Conservation (phyloP, 2,329 filamentous ascomycete species). For the Claviceps arundinis region DNA sequence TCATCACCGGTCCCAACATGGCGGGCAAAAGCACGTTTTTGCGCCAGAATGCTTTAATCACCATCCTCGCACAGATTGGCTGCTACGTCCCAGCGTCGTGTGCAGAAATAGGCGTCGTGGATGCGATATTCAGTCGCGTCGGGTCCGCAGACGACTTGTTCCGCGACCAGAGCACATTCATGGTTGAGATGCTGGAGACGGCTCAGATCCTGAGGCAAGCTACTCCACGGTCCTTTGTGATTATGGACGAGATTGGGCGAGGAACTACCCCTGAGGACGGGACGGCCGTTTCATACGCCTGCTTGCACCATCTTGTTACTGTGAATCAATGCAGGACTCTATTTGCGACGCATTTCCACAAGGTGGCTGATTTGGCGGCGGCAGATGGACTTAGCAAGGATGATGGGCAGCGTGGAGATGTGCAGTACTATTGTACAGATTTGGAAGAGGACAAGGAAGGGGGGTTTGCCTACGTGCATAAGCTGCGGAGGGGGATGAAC, state of each 20-base stretch:
- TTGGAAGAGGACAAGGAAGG: constrained; percentile 58
- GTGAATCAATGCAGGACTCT: constrained; percentile 67
- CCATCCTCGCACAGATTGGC: constrained; percentile 82
- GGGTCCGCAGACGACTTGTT: constrained; percentile 94
- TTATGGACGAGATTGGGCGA: constrained; percentile 96
- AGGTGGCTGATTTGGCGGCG: constrained; percentile 61
- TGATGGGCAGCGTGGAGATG: constrained; percentile 19
- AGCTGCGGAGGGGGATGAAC: constrained; percentile 69
- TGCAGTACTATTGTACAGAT: constrained; percentile 81
- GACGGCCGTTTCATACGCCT: constrained; percentile 78
- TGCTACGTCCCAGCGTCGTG: constrained; percentile 84
- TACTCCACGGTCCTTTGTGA: constrained; percentile 74
- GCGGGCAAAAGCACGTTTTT: constrained; percentile 93
- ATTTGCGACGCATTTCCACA: constrained; percentile 94
- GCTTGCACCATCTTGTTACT: constrained; percentile 68
- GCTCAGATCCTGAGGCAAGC: constrained; percentile 78
- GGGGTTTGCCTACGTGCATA: constrained; percentile 79
- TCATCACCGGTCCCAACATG: constrained; percentile 88
- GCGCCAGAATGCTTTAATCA: constrained; percentile 88
- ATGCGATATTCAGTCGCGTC: constrained; percentile 86
- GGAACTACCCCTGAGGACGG: constrained; percentile 92
- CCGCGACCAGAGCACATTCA: constrained; percentile 90
- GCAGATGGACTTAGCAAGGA: constrained; percentile 30
- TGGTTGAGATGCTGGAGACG: constrained; percentile 98
- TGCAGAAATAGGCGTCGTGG: constrained; percentile 80